Base-by-base conservation (phyloP, 257 asterid genomes). In the Gentiana dahurica region DNA sequence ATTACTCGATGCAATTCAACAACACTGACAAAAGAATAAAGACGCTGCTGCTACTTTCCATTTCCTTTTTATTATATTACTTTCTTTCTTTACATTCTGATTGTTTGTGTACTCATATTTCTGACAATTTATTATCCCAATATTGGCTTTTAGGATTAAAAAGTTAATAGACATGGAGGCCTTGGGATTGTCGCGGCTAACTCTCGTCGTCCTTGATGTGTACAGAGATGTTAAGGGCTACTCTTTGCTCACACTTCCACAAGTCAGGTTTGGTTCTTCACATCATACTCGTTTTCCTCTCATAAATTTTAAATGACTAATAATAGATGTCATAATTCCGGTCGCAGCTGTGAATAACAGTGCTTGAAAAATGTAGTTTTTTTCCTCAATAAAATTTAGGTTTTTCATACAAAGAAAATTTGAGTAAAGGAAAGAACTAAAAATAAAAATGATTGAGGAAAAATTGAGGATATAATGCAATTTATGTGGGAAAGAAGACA, bases 211-310 rank as follows among this genome's bases (percentile, higher is more conserved):
- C 60, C 81, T 91, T 55, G 98, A 91, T 76, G 76, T 87, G 93
- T 76, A 80, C 77, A 73, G 75, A 55, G 98, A 91, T 66, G 88
- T 84, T 49, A 91, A 87, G 81, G 97, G 98, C 68, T 87, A 87
- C 75, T 87, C 94, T 67, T 68, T 91, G 68, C 79, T 91, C 73
- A 79, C 94, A 46, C 94, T 91, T 68, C 92, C 87, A 55, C 98
- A 91, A 87, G 83, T 91, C 86, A 87, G 98, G 98, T 87, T 63
- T 36, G 83, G 51, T 58, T 63, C 9, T 53, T 32, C 49, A 47
- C 38, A 49, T 62, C 61, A 3, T 34, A 15, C 55, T 45, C 5
- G 36, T 51, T 49, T 45, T 12, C 58, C 49, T 56, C 56, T 49
- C 34, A 5, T 39, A 1, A 34, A 13, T 62, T 49, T 53, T 53